Evolutionary conservation across 495 filamentous ascomycete genomes (phyloP).

Genomic region (Friedmanniomyces endolithicus): DNA sequence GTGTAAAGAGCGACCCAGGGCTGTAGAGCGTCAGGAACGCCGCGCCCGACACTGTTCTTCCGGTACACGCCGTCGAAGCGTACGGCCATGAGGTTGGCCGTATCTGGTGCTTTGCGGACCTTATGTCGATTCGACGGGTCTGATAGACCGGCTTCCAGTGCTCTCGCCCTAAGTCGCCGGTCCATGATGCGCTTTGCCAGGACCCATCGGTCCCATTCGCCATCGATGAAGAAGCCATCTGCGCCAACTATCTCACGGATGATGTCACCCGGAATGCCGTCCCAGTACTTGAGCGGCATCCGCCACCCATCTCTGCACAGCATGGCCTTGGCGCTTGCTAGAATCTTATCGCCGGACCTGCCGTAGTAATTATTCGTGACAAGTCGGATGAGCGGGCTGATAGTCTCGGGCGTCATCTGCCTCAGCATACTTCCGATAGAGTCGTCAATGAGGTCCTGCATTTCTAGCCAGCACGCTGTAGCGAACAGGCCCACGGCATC

Average conservation of each 20-base stretch:
- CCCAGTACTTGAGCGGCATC: conserved; percentile 46
- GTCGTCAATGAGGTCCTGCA: conserved; percentile 46
- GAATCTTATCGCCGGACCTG: conserved; percentile 40
- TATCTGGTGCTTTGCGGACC: conserved; percentile 31
- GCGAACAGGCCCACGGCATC: conserved; percentile 48
- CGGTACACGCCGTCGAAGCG: conserved; percentile 39
- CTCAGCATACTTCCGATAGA: conserved; percentile 42
- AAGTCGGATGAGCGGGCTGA: conserved; percentile 39
- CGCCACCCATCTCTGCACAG: conserved; percentile 50
- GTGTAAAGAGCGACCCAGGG: conserved; percentile 38
- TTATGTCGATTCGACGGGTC: conserved; percentile 27
- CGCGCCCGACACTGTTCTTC: conserved; percentile 27
- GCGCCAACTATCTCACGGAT: conserved; percentile 45
- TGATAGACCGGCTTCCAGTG: conserved; percentile 34
- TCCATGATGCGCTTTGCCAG: conserved; percentile 44
- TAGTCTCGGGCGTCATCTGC: conserved; percentile 38
- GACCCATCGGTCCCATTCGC: conserved; percentile 47
- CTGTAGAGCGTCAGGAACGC: conserved; percentile 33
- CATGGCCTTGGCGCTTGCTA: conserved; percentile 46
- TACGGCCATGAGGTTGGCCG: conserved; percentile 33
- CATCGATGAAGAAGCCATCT: conserved; percentile 48
- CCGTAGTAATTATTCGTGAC: conserved; percentile 50
- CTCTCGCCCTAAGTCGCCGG: conserved; percentile 35
- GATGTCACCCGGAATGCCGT: conserved; percentile 45
- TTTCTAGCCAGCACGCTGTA: conserved; percentile 47